Conservation (phyloP, 129 eudicot genomes). For the Silybum marianum region DNA sequence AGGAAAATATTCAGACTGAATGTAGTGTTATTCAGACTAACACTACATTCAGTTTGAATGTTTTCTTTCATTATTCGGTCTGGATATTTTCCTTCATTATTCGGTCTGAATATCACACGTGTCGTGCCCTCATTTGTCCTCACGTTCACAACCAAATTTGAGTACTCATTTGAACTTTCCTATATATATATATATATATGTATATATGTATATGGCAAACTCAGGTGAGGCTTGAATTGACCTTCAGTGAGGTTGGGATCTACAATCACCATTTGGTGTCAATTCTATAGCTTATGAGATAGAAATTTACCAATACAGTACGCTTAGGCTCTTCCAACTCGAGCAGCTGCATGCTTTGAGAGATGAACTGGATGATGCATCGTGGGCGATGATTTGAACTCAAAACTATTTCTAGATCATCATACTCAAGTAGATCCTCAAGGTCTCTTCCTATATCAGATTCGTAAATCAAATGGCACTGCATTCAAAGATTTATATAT, state of each 20-base stretch:
- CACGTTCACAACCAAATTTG: no score
- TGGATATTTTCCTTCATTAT: no score
- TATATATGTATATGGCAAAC: not conserved
- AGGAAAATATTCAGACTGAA: no score
- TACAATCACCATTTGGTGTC: not conserved
- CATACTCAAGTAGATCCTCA: constrained; percentile 64
- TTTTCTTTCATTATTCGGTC: no score
- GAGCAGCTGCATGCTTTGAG: constrained; percentile 70
- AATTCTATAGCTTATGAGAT: not conserved
- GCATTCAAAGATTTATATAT: constrained; percentile 42
- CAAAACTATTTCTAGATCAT: constrained; percentile 73
- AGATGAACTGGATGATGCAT: constrained; percentile 92
- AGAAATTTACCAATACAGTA: constrained; percentile 54
- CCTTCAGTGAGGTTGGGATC: not conserved
- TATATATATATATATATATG: not conserved
- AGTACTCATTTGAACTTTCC: no score
- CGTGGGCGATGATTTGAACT: constrained; percentile 82
- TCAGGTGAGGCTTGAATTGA: not conserved
- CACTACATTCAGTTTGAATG: no score
- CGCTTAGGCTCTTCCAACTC: constrained; percentile 68
- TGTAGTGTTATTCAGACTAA: no score
- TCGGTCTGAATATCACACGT: no score
- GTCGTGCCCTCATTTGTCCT: no score
- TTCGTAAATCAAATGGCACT: constrained; percentile 87
- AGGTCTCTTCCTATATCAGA: constrained; percentile 77